Evolutionary conservation across 2,329 filamentous ascomycete genomes (phyloP).

Genomic region (Delphinella strobiligena): DNA sequence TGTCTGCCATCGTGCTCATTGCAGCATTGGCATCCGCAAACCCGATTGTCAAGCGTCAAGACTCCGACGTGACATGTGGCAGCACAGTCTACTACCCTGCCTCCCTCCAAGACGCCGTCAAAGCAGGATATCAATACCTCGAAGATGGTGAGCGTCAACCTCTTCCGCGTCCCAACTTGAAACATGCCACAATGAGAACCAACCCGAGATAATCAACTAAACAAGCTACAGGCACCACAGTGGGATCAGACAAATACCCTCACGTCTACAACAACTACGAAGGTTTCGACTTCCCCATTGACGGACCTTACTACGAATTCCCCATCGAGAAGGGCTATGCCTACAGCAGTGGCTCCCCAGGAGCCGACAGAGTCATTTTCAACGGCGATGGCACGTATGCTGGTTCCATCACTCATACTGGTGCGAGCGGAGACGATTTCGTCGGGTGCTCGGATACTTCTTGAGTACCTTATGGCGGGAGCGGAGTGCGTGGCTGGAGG

Average conservation of each 20-base stretch:
- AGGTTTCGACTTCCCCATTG: conserved; percentile 46
- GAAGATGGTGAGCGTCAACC: conserved; percentile 4
- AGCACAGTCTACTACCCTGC: conserved; percentile 38
- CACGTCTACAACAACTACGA: conserved; percentile 52
- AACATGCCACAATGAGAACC: conserved; percentile 15
- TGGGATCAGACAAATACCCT: conserved; percentile 21
- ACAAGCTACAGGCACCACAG: conserved; percentile 5
- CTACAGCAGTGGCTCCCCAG: conserved; percentile 50
- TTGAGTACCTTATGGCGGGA: too few relatives aligned
- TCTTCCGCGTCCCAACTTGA: not conserved
- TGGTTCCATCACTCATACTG: conserved; percentile 58
- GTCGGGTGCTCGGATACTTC: conserved; percentile 43
- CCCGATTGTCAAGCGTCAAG: too few relatives aligned
- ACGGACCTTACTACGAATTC: conserved; percentile 52
- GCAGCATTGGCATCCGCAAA: too few relatives aligned
- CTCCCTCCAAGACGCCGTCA: conserved; percentile 38
- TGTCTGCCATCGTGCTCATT: too few relatives aligned
- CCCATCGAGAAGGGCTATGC: conserved; percentile 38
- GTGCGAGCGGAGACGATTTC: conserved; percentile 56
- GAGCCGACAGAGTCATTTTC: conserved; percentile 56
- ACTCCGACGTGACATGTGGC: conserved; percentile 43
- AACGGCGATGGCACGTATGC: conserved; percentile 44
- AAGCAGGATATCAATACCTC: conserved; percentile 41
- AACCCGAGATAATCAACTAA: conserved; percentile 14
- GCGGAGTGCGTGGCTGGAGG: too few relatives aligned